Evolutionary conservation across 352 stramenopile species (phyloP).

Genomic region (Pythium rhizo-oryzae): DNA sequence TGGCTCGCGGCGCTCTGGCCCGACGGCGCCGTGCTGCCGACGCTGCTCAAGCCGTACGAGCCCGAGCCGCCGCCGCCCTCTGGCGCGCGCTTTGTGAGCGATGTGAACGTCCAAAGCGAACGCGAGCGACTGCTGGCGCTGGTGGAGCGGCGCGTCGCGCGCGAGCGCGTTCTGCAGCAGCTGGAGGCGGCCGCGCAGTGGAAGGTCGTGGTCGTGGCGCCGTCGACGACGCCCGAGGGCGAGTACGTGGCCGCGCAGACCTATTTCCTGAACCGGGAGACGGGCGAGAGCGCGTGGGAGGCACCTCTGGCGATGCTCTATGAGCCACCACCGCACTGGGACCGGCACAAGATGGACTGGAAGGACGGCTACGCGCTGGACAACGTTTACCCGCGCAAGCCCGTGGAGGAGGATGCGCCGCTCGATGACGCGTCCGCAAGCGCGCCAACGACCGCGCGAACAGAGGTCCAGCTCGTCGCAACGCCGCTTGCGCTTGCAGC

Average conservation of each 20-base stretch:
- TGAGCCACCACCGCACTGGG: slow-evolving; percentile 58
- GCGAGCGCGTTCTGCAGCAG: slow-evolving; percentile 43
- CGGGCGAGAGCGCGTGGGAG: slow-evolving; percentile 61
- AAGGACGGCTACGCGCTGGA: slow-evolving; percentile 49
- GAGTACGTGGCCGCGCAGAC: slow-evolving; percentile 33
- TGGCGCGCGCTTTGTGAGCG: slow-evolving; percentile 26
- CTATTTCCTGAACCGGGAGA: slow-evolving; percentile 64
- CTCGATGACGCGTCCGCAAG: neutral
- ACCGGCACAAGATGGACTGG: slow-evolving; percentile 60
- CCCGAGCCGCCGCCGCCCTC: neutral
- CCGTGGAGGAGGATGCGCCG: neutral
- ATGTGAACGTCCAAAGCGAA: slow-evolving; percentile 31
- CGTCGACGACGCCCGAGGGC: slow-evolving; percentile 15
- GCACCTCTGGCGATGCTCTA: slow-evolving; percentile 57
- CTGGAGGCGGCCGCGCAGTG: slow-evolving; percentile 52
- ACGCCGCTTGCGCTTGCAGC: too few species aligned
- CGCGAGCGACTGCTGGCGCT: slow-evolving; percentile 42
- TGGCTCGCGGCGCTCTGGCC: slow-evolving; percentile 74
- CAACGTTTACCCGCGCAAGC: slow-evolving; percentile 42
- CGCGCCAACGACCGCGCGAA: neutral
- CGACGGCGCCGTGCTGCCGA: slow-evolving; percentile 52
- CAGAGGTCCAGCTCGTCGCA: neutral
- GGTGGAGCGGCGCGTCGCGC: slow-evolving; percentile 38
- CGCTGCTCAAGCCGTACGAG: slow-evolving; percentile 48
- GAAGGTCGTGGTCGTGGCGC: slow-evolving; percentile 43